Base-by-base conservation (phyloP, 441 rosid species). In the Bocquillonia castaneifolia region DNA sequence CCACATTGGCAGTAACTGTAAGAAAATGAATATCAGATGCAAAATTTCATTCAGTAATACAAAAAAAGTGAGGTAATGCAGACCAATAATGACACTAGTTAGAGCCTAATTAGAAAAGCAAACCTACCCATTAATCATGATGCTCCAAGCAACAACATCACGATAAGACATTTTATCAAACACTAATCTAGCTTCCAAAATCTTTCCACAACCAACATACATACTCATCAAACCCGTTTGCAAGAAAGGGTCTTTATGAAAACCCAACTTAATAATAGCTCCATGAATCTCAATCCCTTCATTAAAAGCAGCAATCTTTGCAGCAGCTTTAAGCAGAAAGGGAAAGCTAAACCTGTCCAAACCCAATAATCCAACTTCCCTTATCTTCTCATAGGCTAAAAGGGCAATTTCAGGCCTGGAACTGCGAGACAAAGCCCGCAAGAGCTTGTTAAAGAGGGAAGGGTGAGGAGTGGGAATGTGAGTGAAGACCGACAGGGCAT, bases 211-310 rank as follows among this genome's bases (percentile, higher is more conserved):
- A 0, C 72, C 69, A 0, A 71, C 70, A 10, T 85, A 87, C 79
- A 82, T 54, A 0, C 77, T 70, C 14, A 82, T 47, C 69, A 87
- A 68, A 72, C 71, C 79, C 17, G 92, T 84, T 76, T 82, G 77
- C 42, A 85, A 76, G 73, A 87, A 85, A 8, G 82, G 86, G 77
- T 86, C 89, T 10, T 78, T 70, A 12, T 77, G 67, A 18, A 83
- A 72, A 5, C 85, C 85, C 40, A 68, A 42, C 80, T 83, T 87
- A 3, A 66, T 65, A 12, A 76, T 79, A 63, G 82, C 37, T 55
- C 92, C 92, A 64, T 89, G 89, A 73, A 84, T 59, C 83, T 80
- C 88, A 78, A 64, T 77, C 39, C 96, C 92, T 45, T 84, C 86
- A 45, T 63, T 62, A 37, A 85, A 74, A 18, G 77, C 87, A 36